Percentiles rank a stretch among this genome's conserved stretches.
phyloP scores from a whole-genome alignment of 108 stramenopile genomes.

The Nitzschia sp. region DNA sequence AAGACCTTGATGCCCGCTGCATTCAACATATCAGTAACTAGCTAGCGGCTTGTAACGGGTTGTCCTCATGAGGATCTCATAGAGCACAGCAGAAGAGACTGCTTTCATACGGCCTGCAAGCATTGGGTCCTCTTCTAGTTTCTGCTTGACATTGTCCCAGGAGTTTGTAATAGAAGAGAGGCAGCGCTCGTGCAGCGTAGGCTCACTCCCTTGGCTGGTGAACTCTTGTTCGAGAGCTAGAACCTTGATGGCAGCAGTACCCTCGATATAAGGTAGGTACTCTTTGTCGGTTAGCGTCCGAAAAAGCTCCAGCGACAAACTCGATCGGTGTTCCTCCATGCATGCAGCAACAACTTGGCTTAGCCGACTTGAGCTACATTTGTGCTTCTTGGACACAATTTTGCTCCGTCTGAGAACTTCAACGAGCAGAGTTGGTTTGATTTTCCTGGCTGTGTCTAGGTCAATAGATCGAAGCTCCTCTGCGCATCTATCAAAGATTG shows the following conservation, averaged over 20 bases:
- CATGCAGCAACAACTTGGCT: constrained; percentile 24
- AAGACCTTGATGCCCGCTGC: no score
- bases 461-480: constrained; percentile 27
- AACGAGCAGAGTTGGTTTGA: constrained; percentile 18
- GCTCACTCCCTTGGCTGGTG: not conserved
- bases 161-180: constrained; percentile 1
- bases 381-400: not conserved
- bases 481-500: constrained; percentile 16
- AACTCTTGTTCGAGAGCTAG: constrained; percentile 19
- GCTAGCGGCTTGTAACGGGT: no score
- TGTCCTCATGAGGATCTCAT: constrained; percentile 30
- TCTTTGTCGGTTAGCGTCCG: constrained; percentile 7
- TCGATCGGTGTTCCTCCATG: constrained; percentile 6
- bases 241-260: constrained; percentile 28
- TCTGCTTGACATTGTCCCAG: constrained; percentile 10
- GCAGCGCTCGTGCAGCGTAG: constrained; percentile 18
- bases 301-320: constrained; percentile 8
- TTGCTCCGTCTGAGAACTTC: not conserved
- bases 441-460: not conserved
- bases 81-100: constrained; percentile 14
- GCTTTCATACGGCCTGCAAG: constrained; percentile 21
- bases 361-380: not conserved
- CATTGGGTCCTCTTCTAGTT: not conserved
- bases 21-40: no score
- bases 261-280: constrained; percentile 11